These are phyloP conservation scores for Shiraia sp. DNA, from an alignment of 2,329 filamentous ascomycete genomes.

Conservation along the genomic window DNA sequence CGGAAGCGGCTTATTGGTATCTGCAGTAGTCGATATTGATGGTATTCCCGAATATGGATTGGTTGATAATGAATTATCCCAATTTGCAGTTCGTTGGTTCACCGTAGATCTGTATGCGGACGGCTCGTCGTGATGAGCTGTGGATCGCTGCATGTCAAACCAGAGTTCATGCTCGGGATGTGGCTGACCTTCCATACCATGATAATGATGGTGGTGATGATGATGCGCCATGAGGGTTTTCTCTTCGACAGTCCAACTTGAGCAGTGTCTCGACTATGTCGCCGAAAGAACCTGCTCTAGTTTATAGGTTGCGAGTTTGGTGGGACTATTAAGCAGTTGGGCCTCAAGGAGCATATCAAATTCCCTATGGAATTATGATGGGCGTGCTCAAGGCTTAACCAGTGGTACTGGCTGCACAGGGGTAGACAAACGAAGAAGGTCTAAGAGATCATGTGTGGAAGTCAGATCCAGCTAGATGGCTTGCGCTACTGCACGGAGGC, in stretches of 20 bases:
- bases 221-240: slow-evolving; percentile 27
- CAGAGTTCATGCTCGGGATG: slow-evolving; percentile 34
- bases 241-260: slow-evolving; percentile 18
- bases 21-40: slow-evolving; percentile 25
- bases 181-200: slow-evolving; percentile 14
- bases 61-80: slow-evolving; percentile 17
- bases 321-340: slow-evolving; percentile 34
- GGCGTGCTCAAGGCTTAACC: slow-evolving; percentile 29
- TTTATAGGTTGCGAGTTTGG: slow-evolving; percentile 27
- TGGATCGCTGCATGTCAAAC: slow-evolving; percentile 26
- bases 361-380: slow-evolving; percentile 22
- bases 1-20: slow-evolving; percentile 37
- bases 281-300: slow-evolving; percentile 24
- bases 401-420: slow-evolving; percentile 21
- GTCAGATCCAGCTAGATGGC: slow-evolving; percentile 30
- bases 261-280: slow-evolving; percentile 19
- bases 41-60: slow-evolving; percentile 11
- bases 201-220: slow-evolving; percentile 11
- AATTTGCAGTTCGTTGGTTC: slow-evolving; percentile 20
- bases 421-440: slow-evolving; percentile 24
- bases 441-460: slow-evolving; percentile 25
- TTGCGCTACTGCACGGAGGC: slow-evolving; percentile 37
- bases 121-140: slow-evolving; percentile 18
- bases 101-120: slow-evolving; percentile 37
- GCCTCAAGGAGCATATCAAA: slow-evolving; percentile 38